A percentile compares a stretch with the other conserved stretches of the same genome.
Conservation (phyloP, 331 rosid genomes). For the Prunus yedoensis region DNA sequence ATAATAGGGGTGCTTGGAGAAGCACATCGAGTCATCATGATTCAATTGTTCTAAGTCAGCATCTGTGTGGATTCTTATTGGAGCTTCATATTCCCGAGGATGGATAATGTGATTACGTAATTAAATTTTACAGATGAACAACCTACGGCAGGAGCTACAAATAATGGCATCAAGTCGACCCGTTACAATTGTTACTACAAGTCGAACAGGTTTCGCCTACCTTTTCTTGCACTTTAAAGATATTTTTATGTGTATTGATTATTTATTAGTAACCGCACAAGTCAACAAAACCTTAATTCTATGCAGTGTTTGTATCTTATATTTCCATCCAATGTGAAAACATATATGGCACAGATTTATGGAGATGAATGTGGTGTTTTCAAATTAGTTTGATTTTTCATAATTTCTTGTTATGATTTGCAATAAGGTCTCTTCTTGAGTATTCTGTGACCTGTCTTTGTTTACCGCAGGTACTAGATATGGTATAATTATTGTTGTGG, state of each 20-base stretch:
- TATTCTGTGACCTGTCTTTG: slow-evolving; percentile 26
- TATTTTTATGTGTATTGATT: not conserved
- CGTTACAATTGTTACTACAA: slow-evolving; percentile 58
- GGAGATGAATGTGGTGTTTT: not conserved
- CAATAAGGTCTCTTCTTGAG: not conserved
- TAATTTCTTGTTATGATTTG: not conserved
- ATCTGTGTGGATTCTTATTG: not conserved
- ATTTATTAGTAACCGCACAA: not conserved
- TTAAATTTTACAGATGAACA: slow-evolving; percentile 61
- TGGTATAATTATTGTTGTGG: slow-evolving; percentile 61
- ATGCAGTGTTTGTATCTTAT: not conserved
- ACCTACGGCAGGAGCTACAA: slow-evolving; percentile 63
- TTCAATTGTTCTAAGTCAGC: not conserved
- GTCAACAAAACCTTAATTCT: not conserved
- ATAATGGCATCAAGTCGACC: slow-evolving; percentile 49
- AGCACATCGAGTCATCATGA: not conserved
- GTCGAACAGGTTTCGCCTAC: slow-evolving; percentile 64
- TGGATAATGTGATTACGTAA: slow-evolving; percentile 15
- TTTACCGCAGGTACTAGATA: slow-evolving; percentile 53
- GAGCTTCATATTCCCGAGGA: not conserved
- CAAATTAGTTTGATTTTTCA: not conserved
- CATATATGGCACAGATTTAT: not conserved
- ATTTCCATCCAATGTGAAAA: not conserved
- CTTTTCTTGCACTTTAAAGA: not conserved
- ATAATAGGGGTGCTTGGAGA: slow-evolving; percentile 2